Percentiles rank a stretch among this genome's conserved stretches.
These are phyloP conservation scores for Diddensiella santjacobensis DNA, from an alignment of 805 yeast species.

Conservation along the genomic window DNA sequence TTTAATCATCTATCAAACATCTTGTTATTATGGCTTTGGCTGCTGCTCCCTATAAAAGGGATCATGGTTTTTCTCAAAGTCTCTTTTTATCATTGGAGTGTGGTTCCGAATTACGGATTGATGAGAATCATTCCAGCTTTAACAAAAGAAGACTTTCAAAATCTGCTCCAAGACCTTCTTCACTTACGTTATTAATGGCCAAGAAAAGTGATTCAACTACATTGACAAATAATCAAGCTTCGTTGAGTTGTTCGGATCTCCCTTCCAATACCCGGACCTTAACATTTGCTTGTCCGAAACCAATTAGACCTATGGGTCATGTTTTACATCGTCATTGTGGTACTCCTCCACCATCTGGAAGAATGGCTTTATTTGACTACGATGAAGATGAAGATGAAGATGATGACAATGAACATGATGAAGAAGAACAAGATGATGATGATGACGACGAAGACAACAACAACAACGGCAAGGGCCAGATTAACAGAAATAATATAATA, in stretches of 20 bases:
- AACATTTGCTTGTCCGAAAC: constrained; percentile 18
- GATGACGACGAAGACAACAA: constrained; percentile 17
- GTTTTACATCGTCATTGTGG: neutral
- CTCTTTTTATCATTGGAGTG: neutral
- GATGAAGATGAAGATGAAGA: constrained; percentile 20
- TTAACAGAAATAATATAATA: neutral
- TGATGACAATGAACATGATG: constrained; percentile 15
- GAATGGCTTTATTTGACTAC: constrained; percentile 5
- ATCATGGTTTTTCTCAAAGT: neutral
- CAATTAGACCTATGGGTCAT: constrained; percentile 7
- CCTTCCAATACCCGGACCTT: neutral
- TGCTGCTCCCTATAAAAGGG: neutral
- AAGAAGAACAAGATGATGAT: constrained; percentile 8
- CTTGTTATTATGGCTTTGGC: constrained; percentile 1
- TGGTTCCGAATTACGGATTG: neutral
- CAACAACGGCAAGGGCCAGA: constrained; percentile 4
- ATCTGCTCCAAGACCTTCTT: constrained; percentile 1
- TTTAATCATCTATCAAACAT: no score
- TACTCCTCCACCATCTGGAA: constrained; percentile 3
- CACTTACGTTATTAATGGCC: neutral
- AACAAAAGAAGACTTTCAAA: neutral
- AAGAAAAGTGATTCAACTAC: neutral
- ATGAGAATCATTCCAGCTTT: neutral
- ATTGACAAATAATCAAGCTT: neutral
- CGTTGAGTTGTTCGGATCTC: neutral